Percentiles rank a stretch among this genome's conserved stretches.
Evolutionary conservation across 345 rosid species (phyloP).

Genomic region (Adansonia digitata): DNA sequence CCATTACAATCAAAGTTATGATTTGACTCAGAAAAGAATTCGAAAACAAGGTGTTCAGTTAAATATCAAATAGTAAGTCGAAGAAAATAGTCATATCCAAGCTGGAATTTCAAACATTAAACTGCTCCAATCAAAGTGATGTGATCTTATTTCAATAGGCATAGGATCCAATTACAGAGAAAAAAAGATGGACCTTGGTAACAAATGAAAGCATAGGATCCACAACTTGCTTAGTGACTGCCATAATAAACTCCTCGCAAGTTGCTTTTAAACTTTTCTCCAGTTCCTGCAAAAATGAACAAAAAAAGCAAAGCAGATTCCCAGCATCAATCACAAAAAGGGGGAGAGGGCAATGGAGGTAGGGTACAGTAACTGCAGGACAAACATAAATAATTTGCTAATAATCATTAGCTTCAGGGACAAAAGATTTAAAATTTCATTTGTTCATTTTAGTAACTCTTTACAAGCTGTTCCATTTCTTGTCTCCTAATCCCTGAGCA

Average conservation of each 20-base stretch:
- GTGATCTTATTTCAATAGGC: not conserved
- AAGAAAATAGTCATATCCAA: not conserved
- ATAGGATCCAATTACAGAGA: not conserved
- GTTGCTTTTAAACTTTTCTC: constrained; percentile 94
- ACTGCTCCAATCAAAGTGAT: not conserved
- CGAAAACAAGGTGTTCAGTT: not conserved
- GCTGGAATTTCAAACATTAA: not conserved
- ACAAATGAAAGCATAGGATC: constrained; percentile 99
- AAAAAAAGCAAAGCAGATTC: not conserved
- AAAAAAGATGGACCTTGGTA: constrained; percentile 67
- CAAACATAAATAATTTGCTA: not conserved
- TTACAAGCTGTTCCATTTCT: not conserved
- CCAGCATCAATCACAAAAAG: not conserved
- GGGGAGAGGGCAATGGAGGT: not conserved
- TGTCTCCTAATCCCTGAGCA: not conserved
- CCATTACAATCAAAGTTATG: not conserved
- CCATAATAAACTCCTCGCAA: constrained; percentile 97
- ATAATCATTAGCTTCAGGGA: not conserved
- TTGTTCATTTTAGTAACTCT: not conserved
- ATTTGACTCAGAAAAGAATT: not conserved
- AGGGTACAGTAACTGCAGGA: not conserved
- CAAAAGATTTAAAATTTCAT: not conserved
- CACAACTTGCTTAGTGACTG: constrained; percentile 87
- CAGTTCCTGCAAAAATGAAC: constrained; percentile 60
- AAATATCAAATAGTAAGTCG: not conserved